Base-by-base conservation (phyloP, 257 asterid genomes). In the Gentiana macrophylla region DNA sequence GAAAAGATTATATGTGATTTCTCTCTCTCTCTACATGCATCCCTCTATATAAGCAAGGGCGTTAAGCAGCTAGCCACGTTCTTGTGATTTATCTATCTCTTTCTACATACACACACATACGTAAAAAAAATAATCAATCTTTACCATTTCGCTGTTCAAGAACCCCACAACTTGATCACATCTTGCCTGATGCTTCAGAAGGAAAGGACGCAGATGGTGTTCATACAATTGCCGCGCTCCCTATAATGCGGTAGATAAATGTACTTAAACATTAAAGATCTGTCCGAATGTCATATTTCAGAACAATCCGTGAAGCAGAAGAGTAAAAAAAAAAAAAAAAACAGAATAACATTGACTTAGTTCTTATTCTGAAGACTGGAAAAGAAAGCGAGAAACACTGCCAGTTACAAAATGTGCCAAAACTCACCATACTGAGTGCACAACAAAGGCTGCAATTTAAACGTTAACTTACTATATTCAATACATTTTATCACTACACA, bases 171-270 rank as follows among this genome's bases (percentile, higher is more conserved):
- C 4, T 67, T 77, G 84, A 74, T 90, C 95, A 32, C 86, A 77
- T 62, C 75, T 84, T 48, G 80, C 49, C 55, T 84, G 94, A 76
- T 86, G 89, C 72, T 60, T 80, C 62, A 41, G 71, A 67, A 86
- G 87, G 71, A 90, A 86, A 2, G 96, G 95, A 32, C 83, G 81
- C 65, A 90, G 72, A 67, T 82, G 72, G 59, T 75, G 80, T 73
- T 50, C 72, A 71, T 86, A 90, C 82, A 90, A 61, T 50, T 75
- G 74, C 70, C 62, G 76, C 38, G 98, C 94, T 49, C 98, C 98
- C 98, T 90, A 77, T 65, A 60, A 73, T 56, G 69, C 55, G 24
- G 34, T 24, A 67, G 57, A 59, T 12, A 4, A 32, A 56, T 47
- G 61, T 36, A 44, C 54, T 62, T 62, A 8, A 65, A n/a, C 52